Evolutionary conservation across 345 rosid genomes (phyloP).

Genomic region (Reutealis trisperma): DNA sequence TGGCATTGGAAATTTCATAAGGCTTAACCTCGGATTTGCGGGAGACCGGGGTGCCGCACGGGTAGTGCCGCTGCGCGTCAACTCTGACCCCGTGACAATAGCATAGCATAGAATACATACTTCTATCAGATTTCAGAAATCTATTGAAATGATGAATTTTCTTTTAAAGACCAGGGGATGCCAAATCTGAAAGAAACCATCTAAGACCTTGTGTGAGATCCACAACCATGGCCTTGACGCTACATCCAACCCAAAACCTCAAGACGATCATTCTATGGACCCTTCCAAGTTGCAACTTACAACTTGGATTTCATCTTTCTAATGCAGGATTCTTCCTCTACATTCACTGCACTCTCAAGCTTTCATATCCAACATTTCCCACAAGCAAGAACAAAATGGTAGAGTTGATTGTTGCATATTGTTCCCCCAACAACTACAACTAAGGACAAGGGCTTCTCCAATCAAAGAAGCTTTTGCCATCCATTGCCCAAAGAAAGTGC

Average conservation of each 20-base stretch:
- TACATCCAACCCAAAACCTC: neutral
- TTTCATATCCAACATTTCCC: neutral
- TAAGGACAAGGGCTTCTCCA: neutral
- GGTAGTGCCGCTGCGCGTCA: too few relatives aligned
- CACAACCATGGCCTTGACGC: neutral
- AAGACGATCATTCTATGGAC: neutral
- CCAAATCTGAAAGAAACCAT: neutral
- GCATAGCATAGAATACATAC: neutral
- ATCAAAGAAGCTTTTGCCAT: neutral
- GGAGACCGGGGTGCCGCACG: too few relatives aligned
- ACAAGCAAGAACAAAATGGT: neutral
- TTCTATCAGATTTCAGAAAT: constrained; percentile 12
- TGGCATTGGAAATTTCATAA: too few relatives aligned
- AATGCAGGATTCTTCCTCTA: neutral
- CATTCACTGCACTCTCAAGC: neutral
- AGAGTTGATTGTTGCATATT: neutral
- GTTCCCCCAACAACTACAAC: neutral
- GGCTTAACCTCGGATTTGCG: too few relatives aligned
- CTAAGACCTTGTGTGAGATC: neutral
- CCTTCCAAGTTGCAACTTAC: neutral
- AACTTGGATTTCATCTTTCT: neutral
- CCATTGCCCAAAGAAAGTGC: neutral
- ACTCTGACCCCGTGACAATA: too few relatives aligned
- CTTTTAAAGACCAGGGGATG: neutral
- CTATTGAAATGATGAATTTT: neutral